Base-by-base conservation (phyloP, 164 flowering plant species). In the Macadamia integrifolia region DNA sequence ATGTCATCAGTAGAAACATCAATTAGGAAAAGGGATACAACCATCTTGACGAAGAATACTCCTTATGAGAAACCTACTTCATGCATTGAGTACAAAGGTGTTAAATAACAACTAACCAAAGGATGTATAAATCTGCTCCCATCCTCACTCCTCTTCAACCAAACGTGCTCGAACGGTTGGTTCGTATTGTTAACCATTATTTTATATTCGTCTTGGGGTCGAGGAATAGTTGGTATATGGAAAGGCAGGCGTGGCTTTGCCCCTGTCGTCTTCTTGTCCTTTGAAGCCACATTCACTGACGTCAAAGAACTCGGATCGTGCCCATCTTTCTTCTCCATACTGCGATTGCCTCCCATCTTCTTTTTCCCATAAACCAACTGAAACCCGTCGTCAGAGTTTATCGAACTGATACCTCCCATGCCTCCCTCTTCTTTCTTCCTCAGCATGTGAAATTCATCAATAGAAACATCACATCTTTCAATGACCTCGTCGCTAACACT, bases 91-190 rank as follows among this genome's bases (percentile, higher is more conserved):
- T 0, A 7, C 5, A 44, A 44, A 35, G 40, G 40, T 35, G 40
- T 31, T 32, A 62, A 56, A 30, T 59, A 52, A 18, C 9, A 59
- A 80, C 91, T 76, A 57, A 92, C 99, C 94, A 91, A 66, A 23
- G 98, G 99, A 81, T 95, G 99, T 56, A 90, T 60, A 66, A 77
- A 76, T 74, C 85, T 76, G 62, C 69, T 76, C 9, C 82, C 92
- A 72, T 95, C 99, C 66, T 95, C 94, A 69, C 84, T 84, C 81
- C 70, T 89, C 79, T 84, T 78, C 88, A 95, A 71, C 98, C 94
- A 89, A 53, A 92, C 96, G 78, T 95, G 99, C 68, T 91, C 82
- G 73, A 88, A 92, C 0, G 94, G 95, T 79, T 81, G 80, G 68
- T 95, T 95, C 8, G 82, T 55, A 78, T 95, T 95, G 66, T 95